Percentiles rank a stretch among this genome's conserved stretches.
Conservation (phyloP, 2,329 filamentous ascomycete species). For the Intubia oerlemansii region DNA sequence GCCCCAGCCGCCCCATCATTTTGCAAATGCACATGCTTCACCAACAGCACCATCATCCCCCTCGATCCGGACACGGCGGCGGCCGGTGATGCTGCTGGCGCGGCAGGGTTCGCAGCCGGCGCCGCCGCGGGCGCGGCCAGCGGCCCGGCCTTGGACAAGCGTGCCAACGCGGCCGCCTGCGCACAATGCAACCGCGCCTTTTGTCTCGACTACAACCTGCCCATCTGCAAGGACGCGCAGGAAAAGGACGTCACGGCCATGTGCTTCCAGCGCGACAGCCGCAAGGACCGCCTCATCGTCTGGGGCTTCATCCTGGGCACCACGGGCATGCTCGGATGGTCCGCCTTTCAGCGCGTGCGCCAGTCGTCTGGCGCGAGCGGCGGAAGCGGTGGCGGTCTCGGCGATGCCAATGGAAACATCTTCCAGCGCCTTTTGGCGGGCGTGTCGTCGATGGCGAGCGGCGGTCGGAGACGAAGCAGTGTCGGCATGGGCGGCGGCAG, state of each 20-base stretch:
- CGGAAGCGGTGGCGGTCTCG: not conserved
- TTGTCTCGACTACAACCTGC: slow-evolving; percentile 36
- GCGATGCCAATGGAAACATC: not conserved
- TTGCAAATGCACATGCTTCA: slow-evolving; percentile 51
- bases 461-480: no score
- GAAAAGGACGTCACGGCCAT: slow-evolving; percentile 39
- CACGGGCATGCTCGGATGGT: slow-evolving; percentile 36
- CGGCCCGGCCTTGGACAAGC: slow-evolving; percentile 6
- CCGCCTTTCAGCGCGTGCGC: slow-evolving; percentile 26
- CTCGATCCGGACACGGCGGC: slow-evolving; percentile 24
- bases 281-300: slow-evolving; percentile 45
- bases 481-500: not conserved
- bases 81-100: slow-evolving; percentile 10
- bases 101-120: slow-evolving; percentile 6
- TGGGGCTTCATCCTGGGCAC: slow-evolving; percentile 41
- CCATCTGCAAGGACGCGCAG: slow-evolving; percentile 39
- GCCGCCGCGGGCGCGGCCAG: slow-evolving; percentile 9
- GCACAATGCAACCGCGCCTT: slow-evolving; percentile 43
- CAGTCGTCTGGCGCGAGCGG: slow-evolving; percentile 3
- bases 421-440: slow-evolving; percentile 1
- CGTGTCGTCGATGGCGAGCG: no score
- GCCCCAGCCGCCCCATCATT: slow-evolving; percentile 37
- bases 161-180: slow-evolving; percentile 26
- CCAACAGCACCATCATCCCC: slow-evolving; percentile 45
- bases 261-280: slow-evolving; percentile 46